Conservation (phyloP, 139 green algal species). For the Diplosphaera chodatii region DNA sequence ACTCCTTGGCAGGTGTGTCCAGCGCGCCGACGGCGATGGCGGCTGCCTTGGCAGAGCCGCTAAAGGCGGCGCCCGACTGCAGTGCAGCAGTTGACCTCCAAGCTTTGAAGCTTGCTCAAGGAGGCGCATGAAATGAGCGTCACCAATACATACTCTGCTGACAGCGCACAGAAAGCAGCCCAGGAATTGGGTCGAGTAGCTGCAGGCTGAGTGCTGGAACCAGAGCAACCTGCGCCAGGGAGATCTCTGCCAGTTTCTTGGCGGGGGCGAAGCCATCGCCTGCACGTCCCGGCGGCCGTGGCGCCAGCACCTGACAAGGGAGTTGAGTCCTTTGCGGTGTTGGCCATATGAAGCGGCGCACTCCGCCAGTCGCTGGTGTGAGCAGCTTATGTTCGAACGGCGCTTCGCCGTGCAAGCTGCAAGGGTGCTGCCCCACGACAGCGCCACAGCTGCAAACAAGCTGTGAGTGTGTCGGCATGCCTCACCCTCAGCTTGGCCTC, state of each 20-base stretch:
- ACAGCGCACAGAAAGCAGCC: too few species aligned
- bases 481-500: slow-evolving; percentile 63
- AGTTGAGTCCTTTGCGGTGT: neutral
- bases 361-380: neutral
- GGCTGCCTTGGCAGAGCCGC: neutral
- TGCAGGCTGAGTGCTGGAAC: too few species aligned
- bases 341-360: neutral
- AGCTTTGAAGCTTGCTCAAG: too few species aligned
- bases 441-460: neutral
- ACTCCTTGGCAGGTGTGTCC: neutral
- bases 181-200: too few species aligned
- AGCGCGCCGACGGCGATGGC: neutral
- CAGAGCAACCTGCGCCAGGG: too few species aligned
- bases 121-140: too few species aligned
- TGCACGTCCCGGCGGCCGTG: slow-evolving; percentile 28
- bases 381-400: too few species aligned
- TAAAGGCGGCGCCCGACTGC: slow-evolving; percentile 9
- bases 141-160: too few species aligned
- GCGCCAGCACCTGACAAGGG: slow-evolving; percentile 44
- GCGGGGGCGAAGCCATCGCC: slow-evolving; percentile 75
- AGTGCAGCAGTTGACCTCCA: too few species aligned
- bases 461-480: neutral
- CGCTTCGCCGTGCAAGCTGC: neutral
- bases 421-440: neutral
- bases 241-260: slow-evolving; percentile 46